Base-by-base conservation (phyloP, 257 asterid species). In the Lavandula angustifolia region DNA sequence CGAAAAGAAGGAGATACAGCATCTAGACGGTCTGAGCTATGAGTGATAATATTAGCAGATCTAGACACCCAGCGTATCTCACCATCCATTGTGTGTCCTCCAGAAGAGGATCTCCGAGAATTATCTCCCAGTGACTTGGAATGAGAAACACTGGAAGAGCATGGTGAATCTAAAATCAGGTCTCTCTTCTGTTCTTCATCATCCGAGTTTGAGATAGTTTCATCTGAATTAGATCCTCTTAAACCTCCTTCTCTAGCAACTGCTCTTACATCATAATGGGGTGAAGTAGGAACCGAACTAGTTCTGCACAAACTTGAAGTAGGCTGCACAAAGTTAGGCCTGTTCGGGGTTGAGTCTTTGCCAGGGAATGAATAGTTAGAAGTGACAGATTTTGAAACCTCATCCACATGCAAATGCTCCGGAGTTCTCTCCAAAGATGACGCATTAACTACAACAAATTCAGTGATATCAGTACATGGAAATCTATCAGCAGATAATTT, bases 241-340 rank as follows among this genome's bases (percentile, higher is more conserved):
- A 42, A 32, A 35, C 60, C 59, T 71, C 52, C 75, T 66, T 79
- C 70, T 56, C 62, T 55, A 44, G 58, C 67, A 55, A 48, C 63
- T 63, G 61, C 77, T 56, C 66, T 65, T 58, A 82, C 67, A 73
- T 75, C 79, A 64, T 64, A 67, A 74, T 57, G 72, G 72, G 71
- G 33, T 43, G 18, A 46, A 27, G 63, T 62, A 60, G 68, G 57
- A 68, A 64, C 46, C 31, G 78, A 75, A 68, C 60, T 79, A 66
- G 70, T 18, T 58, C 71, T 64, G 68, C 60, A 33, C 55, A 72
- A 65, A 71, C 65, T 64, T 54, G 72, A 68, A 70, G 59, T 57
- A 31, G 66, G 80, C 73, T 61, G 86, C 74, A 73, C 81, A 69
- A 75, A 62, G 57, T 79, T 66, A 37, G 73, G 62, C 68, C 72